A percentile compares a stretch with the other conserved stretches of the same genome.
Evolutionary conservation across 2,329 filamentous ascomycete species (phyloP).

Genomic region (Diaporthe australafricana): DNA sequence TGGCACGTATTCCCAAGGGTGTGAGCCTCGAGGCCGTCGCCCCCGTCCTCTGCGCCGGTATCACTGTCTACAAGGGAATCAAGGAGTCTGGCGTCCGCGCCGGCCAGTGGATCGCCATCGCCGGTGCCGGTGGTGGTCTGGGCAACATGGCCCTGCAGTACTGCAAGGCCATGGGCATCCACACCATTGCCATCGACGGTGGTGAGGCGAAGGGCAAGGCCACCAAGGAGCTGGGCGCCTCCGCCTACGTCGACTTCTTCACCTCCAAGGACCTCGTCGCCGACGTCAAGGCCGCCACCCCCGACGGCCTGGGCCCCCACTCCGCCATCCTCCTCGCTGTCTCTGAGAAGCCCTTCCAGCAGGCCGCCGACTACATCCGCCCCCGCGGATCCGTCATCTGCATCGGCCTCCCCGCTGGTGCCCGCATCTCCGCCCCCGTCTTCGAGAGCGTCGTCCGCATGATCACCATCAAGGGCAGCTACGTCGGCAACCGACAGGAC

Average conservation of each 20-base stretch:
- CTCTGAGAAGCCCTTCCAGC: slow-evolving; percentile 93
- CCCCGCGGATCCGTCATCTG: slow-evolving; percentile 85
- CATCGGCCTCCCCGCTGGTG: slow-evolving; percentile 87
- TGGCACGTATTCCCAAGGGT: slow-evolving; percentile 74
- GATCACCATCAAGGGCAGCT: slow-evolving; percentile 92
- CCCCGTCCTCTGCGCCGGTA: slow-evolving; percentile 78
- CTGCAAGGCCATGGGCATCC: slow-evolving; percentile 89
- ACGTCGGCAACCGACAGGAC: slow-evolving; percentile 93
- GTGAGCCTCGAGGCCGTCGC: slow-evolving; percentile 72
- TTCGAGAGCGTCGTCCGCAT: slow-evolving; percentile 91
- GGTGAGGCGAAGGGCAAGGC: slow-evolving; percentile 84
- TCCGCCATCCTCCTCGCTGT: slow-evolving; percentile 90
- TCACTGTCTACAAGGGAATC: slow-evolving; percentile 82
- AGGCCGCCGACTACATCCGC: slow-evolving; percentile 89
- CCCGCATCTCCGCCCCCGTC: slow-evolving; percentile 84
- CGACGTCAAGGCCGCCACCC: slow-evolving; percentile 84
- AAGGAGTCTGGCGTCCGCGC: slow-evolving; percentile 76
- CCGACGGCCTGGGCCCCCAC: slow-evolving; percentile 85
- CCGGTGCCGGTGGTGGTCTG: slow-evolving; percentile 81
- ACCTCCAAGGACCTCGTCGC: slow-evolving; percentile 81
- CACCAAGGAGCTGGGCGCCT: slow-evolving; percentile 77
- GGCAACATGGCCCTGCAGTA: slow-evolving; percentile 84
- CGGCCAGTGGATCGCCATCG: slow-evolving; percentile 78
- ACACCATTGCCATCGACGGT: slow-evolving; percentile 83
- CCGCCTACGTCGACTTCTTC: slow-evolving; percentile 83